phyloP scores from a whole-genome alignment of 1,139 yeast genomes.

The Torulaspora globosa region DNA sequence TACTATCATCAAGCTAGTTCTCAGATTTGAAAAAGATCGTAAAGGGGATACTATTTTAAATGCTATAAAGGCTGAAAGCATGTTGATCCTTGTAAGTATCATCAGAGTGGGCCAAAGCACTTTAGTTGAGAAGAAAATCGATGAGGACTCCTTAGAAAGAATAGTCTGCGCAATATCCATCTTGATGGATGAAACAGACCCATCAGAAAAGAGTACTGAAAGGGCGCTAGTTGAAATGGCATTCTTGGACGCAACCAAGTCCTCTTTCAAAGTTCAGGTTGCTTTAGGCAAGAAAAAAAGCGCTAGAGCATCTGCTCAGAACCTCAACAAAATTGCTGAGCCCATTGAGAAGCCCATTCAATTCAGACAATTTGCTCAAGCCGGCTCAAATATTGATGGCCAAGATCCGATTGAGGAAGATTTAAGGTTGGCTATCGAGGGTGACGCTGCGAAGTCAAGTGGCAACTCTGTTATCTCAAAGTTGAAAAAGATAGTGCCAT shows the following conservation, averaged over 20 bases:
- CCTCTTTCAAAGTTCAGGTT: constrained; percentile 70
- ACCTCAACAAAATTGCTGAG: constrained; percentile 63
- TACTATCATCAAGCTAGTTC: constrained; percentile 80
- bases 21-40: constrained; percentile 65
- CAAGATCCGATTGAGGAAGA: constrained; percentile 47
- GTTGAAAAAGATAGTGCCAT: constrained; percentile 81
- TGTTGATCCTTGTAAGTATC: constrained; percentile 86
- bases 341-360: constrained; percentile 77
- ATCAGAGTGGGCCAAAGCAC: constrained; percentile 84
- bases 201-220: constrained; percentile 39
- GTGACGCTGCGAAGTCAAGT: constrained; percentile 46
- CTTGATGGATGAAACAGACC: constrained; percentile 61
- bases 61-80: constrained; percentile 91
- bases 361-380: constrained; percentile 75
- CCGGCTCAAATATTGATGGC: constrained; percentile 41
- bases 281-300: constrained; percentile 48
- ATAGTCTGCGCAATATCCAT: constrained; percentile 77
- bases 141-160: constrained; percentile 94
- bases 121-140: constrained; percentile 72
- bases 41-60: constrained; percentile 57
- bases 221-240: constrained; percentile 56
- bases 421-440: constrained; percentile 45
- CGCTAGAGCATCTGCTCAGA: constrained; percentile 56
- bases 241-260: constrained; percentile 82
- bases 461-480: constrained; percentile 62